These are phyloP conservation scores for Myxozyma sirexii DNA, from an alignment of 805 yeast species.

Conservation along the genomic window DNA sequence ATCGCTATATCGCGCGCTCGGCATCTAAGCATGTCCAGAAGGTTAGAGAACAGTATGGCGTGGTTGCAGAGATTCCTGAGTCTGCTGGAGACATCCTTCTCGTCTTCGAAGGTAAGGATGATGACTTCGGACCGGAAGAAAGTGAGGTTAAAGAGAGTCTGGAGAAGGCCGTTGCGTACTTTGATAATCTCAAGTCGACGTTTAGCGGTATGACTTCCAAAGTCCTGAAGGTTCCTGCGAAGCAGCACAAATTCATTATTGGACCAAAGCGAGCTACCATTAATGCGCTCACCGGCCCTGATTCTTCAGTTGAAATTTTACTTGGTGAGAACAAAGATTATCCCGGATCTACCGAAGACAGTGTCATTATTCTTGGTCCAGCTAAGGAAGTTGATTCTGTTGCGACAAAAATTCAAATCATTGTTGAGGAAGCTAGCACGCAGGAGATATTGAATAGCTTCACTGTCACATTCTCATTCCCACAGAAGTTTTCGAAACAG, in stretches of 20 bases:
- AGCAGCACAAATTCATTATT: slow-evolving; percentile 59
- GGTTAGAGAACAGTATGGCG: slow-evolving; percentile 47
- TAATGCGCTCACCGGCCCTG: slow-evolving; percentile 47
- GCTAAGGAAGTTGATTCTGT: slow-evolving; percentile 62
- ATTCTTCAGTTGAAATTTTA: slow-evolving; percentile 44
- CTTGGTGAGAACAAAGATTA: slow-evolving; percentile 41
- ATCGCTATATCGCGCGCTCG: slow-evolving; percentile 48
- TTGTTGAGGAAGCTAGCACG: slow-evolving; percentile 59
- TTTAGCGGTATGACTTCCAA: slow-evolving; percentile 50
- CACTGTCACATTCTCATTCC: slow-evolving; percentile 58
- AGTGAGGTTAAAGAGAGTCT: slow-evolving; percentile 62
- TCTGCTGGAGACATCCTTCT: slow-evolving; percentile 55
- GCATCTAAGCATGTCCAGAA: slow-evolving; percentile 40
- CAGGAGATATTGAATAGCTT: slow-evolving; percentile 51
- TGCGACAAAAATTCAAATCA: slow-evolving; percentile 53
- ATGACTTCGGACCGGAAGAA: slow-evolving; percentile 65
- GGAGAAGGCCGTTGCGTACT: slow-evolving; percentile 54
- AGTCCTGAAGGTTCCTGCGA: slow-evolving; percentile 54
- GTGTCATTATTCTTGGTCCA: slow-evolving; percentile 70
- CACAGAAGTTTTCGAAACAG: slow-evolving; percentile 68
- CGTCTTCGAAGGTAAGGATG: slow-evolving; percentile 52
- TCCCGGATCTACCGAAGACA: slow-evolving; percentile 49
- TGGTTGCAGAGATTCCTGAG: slow-evolving; percentile 58
- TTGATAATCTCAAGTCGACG: slow-evolving; percentile 61
- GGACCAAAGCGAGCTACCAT: slow-evolving; percentile 68